A percentile compares a stretch with the other conserved stretches of the same genome.
Conservation (phyloP, 2,329 filamentous ascomycete genomes). For the Neurospora sp. region DNA sequence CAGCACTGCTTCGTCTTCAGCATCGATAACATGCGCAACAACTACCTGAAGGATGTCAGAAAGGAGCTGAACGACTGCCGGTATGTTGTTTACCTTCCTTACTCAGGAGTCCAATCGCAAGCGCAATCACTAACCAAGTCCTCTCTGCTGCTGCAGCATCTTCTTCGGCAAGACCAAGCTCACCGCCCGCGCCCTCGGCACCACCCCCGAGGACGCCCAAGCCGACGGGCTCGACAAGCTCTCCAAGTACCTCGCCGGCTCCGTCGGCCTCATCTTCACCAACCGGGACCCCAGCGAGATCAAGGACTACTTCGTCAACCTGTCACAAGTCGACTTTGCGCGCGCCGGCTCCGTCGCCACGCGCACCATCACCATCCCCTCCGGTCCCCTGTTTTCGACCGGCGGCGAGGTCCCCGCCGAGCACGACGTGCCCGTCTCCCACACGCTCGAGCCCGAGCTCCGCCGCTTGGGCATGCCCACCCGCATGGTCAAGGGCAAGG, state of each 20-base stretch:
- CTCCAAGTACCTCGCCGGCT: constrained; percentile 60
- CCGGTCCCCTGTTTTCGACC: constrained; percentile 70
- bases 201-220: constrained; percentile 65
- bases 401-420: constrained; percentile 71
- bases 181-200: constrained; percentile 90
- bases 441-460: constrained; percentile 83
- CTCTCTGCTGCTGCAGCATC: constrained; percentile 36
- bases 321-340: constrained; percentile 77
- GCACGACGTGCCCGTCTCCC: constrained; percentile 77
- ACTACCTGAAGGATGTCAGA: constrained; percentile 83
- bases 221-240: constrained; percentile 68
- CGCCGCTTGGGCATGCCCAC: constrained; percentile 85
- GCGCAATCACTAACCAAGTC: too few species aligned
- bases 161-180: constrained; percentile 99
- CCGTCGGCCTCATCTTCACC: constrained; percentile 85
- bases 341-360: constrained; percentile 71
- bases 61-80: constrained; percentile 75
- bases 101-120: too few species aligned
- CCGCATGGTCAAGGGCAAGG: constrained; percentile 76
- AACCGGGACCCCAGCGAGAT: constrained; percentile 61
- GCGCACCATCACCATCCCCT: constrained; percentile 69
- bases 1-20: constrained; percentile 87
- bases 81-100: constrained; percentile 35
- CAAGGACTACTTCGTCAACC: constrained; percentile 59
- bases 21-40: constrained; percentile 97